These are phyloP conservation scores for Hydnomerulius pinastri DNA, from an alignment of 768 basidiomycete species.

Conservation along the genomic window DNA sequence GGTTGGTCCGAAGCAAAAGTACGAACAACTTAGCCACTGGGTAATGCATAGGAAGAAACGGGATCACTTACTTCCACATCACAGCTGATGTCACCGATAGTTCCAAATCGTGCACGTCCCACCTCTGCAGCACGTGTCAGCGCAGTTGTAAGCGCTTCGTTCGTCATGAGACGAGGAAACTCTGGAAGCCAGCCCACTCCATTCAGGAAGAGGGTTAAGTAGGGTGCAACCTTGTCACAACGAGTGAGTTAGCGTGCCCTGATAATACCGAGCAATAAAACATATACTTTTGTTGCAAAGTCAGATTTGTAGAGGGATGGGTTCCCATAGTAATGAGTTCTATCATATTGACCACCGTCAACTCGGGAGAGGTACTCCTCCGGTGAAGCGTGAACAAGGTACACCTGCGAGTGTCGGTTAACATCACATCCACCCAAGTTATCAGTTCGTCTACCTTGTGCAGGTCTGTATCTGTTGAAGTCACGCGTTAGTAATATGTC, in stretches of 20 bases:
- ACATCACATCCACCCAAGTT: neutral
- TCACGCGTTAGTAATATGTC: slow-evolving; percentile 2
- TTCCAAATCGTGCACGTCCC: slow-evolving; percentile 60
- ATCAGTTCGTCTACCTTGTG: slow-evolving; percentile 46
- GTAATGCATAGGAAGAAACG: neutral
- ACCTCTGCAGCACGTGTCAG: slow-evolving; percentile 50
- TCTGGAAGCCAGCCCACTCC: slow-evolving; percentile 81
- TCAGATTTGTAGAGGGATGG: slow-evolving; percentile 66
- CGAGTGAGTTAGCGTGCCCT: neutral
- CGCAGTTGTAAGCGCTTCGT: slow-evolving; percentile 54
- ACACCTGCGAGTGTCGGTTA: slow-evolving; percentile 49
- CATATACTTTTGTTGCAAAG: slow-evolving; percentile 65
- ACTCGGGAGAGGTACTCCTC: slow-evolving; percentile 66
- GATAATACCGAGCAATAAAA: neutral
- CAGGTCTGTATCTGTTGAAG: slow-evolving; percentile 49
- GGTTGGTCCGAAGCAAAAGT: too few relatives aligned
- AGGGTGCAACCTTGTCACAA: slow-evolving; percentile 71
- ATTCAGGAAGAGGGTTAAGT: slow-evolving; percentile 82
- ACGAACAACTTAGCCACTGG: too few relatives aligned
- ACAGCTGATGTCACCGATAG: slow-evolving; percentile 87
- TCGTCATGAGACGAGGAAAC: slow-evolving; percentile 81
- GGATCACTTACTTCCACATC: slow-evolving; percentile 66
- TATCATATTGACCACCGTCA: slow-evolving; percentile 59
- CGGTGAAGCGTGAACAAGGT: slow-evolving; percentile 71
- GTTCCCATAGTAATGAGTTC: slow-evolving; percentile 71